A percentile compares a stretch with the other conserved stretches of the same genome.
phyloP scores from a whole-genome alignment of 208 protist genomes.

The Zelonia costaricensis region DNA sequence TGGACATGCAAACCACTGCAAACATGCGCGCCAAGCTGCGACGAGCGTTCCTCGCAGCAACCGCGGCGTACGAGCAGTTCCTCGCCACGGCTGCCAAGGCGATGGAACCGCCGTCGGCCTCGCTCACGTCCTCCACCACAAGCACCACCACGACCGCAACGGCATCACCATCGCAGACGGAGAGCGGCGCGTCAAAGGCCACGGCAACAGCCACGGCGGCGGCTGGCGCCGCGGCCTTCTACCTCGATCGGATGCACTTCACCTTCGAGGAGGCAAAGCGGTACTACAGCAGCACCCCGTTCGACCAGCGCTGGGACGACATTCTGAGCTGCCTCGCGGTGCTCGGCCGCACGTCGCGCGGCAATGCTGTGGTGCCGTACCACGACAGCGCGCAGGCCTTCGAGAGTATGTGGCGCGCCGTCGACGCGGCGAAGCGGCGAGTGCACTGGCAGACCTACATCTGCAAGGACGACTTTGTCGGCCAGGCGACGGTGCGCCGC shows the following conservation, averaged over 20 bases:
- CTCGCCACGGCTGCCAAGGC: background rate
- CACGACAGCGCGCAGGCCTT: constrained; percentile 83
- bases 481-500: constrained; percentile 61
- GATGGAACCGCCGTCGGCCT: background rate
- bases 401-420: constrained; percentile 80
- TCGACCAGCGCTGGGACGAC: constrained; percentile 77
- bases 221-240: constrained; percentile 20
- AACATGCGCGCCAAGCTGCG: constrained; percentile 20
- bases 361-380: constrained; percentile 69
- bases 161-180: background rate
- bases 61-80: constrained; percentile 10
- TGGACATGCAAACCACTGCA: constrained; percentile 19
- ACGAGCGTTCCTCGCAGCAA: constrained; percentile 12
- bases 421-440: constrained; percentile 67
- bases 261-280: constrained; percentile 21
- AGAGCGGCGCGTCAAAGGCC: background rate
- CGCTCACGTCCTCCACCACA: background rate
- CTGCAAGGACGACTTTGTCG: constrained; percentile 90
- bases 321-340: constrained; percentile 58
- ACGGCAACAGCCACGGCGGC: background rate
- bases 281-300: constrained; percentile 50
- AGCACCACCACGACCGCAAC: background rate
- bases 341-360: constrained; percentile 62
- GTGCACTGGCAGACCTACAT: constrained; percentile 95
- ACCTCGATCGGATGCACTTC: constrained; percentile 26